These are phyloP conservation scores for Nakazawaea anatomiae DNA, from an alignment of 805 yeast species.

Conservation along the genomic window DNA sequence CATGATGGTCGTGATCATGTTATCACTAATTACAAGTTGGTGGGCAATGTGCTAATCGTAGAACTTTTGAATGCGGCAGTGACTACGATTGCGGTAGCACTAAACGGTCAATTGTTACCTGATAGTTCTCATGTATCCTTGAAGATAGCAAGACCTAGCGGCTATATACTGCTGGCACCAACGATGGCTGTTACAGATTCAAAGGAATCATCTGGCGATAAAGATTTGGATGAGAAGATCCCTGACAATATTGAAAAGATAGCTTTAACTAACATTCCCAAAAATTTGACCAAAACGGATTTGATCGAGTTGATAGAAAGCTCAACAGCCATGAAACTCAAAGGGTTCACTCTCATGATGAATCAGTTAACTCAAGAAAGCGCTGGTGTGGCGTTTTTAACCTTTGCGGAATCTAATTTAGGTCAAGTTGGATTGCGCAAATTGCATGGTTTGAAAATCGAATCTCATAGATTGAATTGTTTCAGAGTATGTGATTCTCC, in stretches of 20 bases:
- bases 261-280: constrained; percentile 39
- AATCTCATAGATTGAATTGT: constrained; percentile 1
- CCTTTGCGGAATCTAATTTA: constrained; percentile 22
- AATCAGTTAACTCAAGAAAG: constrained; percentile 46
- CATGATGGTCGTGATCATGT: constrained; percentile 25
- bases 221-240: constrained; percentile 12
- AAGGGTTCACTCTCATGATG: constrained; percentile 34
- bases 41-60: constrained; percentile 34
- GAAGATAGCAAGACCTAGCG: constrained; percentile 36
- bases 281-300: constrained; percentile 34
- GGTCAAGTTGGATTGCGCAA: constrained; percentile 29
- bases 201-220: not conserved
- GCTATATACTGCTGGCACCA: constrained; percentile 23
- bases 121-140: constrained; percentile 22
- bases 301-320: constrained; percentile 34
- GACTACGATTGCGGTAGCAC: constrained; percentile 49
- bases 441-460: constrained; percentile 32
- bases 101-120: constrained; percentile 30
- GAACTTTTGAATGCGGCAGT: constrained; percentile 44
- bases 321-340: constrained; percentile 28
- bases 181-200: constrained; percentile 8
- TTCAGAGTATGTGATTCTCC: constrained; percentile 1
- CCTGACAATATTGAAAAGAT: constrained; percentile 42
- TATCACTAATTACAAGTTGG: constrained; percentile 25
- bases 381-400: constrained; percentile 54